Evolutionary conservation across 2,329 filamentous ascomycete species (phyloP).

Genomic region (Emmonsiellopsis sp.): DNA sequence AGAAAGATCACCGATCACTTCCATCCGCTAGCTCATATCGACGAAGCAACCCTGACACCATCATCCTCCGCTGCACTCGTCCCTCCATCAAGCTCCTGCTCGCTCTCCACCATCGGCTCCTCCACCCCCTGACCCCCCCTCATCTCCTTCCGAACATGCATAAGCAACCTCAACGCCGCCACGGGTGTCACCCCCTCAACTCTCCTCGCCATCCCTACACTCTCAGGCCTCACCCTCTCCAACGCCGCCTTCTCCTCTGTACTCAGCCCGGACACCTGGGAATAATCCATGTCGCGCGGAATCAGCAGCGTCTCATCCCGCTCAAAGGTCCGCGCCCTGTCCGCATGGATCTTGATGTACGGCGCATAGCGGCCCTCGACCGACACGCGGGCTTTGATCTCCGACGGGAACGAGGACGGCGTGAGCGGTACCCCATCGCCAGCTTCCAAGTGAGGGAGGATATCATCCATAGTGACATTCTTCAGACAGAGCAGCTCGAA

Average conservation of each 20-base stretch:
- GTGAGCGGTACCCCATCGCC: conserved; percentile 27
- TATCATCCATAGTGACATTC: conserved; percentile 47
- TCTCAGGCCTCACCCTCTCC: conserved; percentile 64
- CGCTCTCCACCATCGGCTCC: not conserved
- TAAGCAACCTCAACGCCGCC: conserved; percentile 34
- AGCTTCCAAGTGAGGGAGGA: conserved; percentile 45
- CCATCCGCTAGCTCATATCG: too few relatives aligned
- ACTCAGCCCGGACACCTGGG: conserved; percentile 61
- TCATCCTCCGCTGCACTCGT: too few relatives aligned
- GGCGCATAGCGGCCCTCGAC: conserved; percentile 83
- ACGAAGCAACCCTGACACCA: too few relatives aligned
- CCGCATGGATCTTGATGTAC: conserved; percentile 65
- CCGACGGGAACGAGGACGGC: conserved; percentile 41
- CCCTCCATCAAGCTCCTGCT: not conserved
- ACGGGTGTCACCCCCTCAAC: conserved; percentile 61
- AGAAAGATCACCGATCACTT: too few relatives aligned
- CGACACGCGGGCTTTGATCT: conserved; percentile 58
- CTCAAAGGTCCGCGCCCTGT: conserved; percentile 56
- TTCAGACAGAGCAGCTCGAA: conserved; percentile 69
- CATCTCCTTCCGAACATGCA: conserved; percentile 26
- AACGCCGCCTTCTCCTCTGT: conserved; percentile 68
- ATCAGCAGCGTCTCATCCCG: conserved; percentile 68
- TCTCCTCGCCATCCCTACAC: conserved; percentile 74
- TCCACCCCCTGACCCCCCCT: not conserved
- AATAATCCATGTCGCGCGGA: conserved; percentile 68